A percentile compares a stretch with the other conserved stretches of the same genome.
These are phyloP conservation scores for Agaricales sp. DNA, from an alignment of 1,284 basidiomycete genomes.

Conservation along the genomic window DNA sequence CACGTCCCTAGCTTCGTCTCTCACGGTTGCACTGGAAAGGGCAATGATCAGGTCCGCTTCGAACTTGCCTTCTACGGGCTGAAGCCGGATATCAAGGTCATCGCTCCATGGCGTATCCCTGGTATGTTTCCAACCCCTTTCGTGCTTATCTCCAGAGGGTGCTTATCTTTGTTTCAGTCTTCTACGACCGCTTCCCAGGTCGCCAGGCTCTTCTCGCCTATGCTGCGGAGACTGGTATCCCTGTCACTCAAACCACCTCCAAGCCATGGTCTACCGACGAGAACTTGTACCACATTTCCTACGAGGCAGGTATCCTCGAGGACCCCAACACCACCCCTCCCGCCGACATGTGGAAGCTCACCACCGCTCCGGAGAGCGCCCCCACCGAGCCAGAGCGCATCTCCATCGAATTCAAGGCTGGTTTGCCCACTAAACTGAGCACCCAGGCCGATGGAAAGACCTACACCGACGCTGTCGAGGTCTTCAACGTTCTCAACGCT, in stretches of 20 bases:
- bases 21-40: constrained; percentile 99
- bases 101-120: constrained; percentile 96
- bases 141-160: not conserved
- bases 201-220: constrained; percentile 89
- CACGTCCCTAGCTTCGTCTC: constrained; percentile 68
- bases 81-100: constrained; percentile 97
- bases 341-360: constrained; percentile 99
- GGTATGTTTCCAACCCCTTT: constrained; percentile 32
- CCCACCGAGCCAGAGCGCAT: constrained; percentile 78
- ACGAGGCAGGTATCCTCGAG: constrained; percentile 98
- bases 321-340: constrained; percentile 95
- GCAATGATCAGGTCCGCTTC: constrained; percentile 99
- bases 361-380: constrained; percentile 75
- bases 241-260: constrained; percentile 89
- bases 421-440: constrained; percentile 78
- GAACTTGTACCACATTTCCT: constrained; percentile 99
- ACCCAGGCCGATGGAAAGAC: constrained; percentile 39
- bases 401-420: constrained; percentile 77
- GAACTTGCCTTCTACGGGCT: constrained; percentile 99
- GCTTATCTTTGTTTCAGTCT: constrained; percentile 42
- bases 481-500: constrained; percentile 89
- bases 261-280: constrained; percentile 99
- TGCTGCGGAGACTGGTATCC: constrained; percentile 84
- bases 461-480: constrained; percentile 88
- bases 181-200: constrained; percentile 96